Evolutionary conservation across 1,139 yeast genomes (phyloP), one percentile per base, ranked within the genome.

Genomic region (Trichomonascaceae sp.): DNA sequence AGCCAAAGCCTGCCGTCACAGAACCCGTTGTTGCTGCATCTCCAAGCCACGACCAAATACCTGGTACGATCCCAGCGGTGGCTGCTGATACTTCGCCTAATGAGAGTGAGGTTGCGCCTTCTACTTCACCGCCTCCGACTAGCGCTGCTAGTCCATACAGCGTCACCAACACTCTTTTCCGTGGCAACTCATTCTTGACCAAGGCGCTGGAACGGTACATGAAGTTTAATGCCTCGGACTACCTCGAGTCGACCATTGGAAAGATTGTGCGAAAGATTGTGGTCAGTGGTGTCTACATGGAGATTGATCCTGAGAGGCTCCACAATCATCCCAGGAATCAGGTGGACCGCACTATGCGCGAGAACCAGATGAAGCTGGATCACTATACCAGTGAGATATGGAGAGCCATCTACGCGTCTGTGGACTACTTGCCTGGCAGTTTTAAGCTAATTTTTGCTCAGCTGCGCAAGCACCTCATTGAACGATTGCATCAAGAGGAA

Each of bases 121-220:
- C 23, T 20, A 8, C 23, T 11, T 20, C 23, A 20, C 9, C 9
- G 6, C 23, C 6, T 6, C 31, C 30, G 16, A 29, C 25, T 18
- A 18, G 27, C 15, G 33, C 27, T 13, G 39, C 33, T 14, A 26
- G 29, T 22, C 31, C 36, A 11, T 33, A 31, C 14, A 48, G 48
- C 33, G 38, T 48, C 14, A 72, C 73, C 52, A 80, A 80, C 46
- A 75, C 93, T 0, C 55, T 89, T 15, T 87, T 89, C 50, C 64
- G 97, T 44, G 95, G 96, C 0, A 79, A 82, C 37, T 76, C 93
- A 1, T 65, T 85, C 6, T 65, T 87, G 41, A 76, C 94, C 0
- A 82, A 81, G 51, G 69, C 93, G 0, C 54, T 87, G 34, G 97
- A 89, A 46, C 66, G 71, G 42, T 84, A 76, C 51, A 78, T 80